phyloP scores from a whole-genome alignment of 805 yeast genomes.

The Starmerella stellata region DNA sequence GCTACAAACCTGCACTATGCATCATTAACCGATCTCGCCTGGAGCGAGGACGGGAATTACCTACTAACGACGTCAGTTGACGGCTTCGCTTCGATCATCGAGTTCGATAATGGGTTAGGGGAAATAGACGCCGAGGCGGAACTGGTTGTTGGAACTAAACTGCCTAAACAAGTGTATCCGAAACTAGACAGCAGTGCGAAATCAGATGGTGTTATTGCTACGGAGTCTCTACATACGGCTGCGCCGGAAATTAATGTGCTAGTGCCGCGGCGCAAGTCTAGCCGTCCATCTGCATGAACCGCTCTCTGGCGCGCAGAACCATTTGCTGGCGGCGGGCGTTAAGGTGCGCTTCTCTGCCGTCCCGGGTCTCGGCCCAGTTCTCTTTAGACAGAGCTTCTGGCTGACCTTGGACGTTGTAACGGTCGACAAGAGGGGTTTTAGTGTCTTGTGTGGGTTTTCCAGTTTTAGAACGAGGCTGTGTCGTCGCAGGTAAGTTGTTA shows the following conservation, averaged over 20 bases:
- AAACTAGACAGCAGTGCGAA: no score
- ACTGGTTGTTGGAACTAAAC: not conserved
- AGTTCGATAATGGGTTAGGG: slow-evolving; percentile 28
- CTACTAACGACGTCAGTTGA: slow-evolving; percentile 72
- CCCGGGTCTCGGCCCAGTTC: slow-evolving; percentile 29
- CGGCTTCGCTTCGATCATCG: slow-evolving; percentile 67
- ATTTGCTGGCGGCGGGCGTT: slow-evolving; percentile 36
- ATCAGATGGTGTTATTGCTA: not conserved
- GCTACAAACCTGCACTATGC: slow-evolving; percentile 74
- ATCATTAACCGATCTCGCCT: slow-evolving; percentile 67
- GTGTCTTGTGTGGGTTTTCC: no score
- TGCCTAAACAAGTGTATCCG: not conserved
- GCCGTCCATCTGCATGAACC: slow-evolving; percentile 11
- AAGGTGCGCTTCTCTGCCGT: slow-evolving; percentile 29
- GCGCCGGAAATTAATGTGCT: not conserved
- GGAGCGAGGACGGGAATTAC: slow-evolving; percentile 61
- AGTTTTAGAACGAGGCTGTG: no score
- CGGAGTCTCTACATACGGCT: not conserved
- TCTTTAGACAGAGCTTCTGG: not conserved
- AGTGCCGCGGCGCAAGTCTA: not conserved
- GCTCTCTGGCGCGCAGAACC: slow-evolving; percentile 41
- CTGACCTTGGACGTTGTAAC: slow-evolving; percentile 27
- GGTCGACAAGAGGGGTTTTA: slow-evolving; percentile 27
- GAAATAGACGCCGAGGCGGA: not conserved
- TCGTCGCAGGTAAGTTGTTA: no score